Base-by-base conservation (phyloP, 495 filamentous ascomycete species). In the Massariosphaeria phaeospora region DNA sequence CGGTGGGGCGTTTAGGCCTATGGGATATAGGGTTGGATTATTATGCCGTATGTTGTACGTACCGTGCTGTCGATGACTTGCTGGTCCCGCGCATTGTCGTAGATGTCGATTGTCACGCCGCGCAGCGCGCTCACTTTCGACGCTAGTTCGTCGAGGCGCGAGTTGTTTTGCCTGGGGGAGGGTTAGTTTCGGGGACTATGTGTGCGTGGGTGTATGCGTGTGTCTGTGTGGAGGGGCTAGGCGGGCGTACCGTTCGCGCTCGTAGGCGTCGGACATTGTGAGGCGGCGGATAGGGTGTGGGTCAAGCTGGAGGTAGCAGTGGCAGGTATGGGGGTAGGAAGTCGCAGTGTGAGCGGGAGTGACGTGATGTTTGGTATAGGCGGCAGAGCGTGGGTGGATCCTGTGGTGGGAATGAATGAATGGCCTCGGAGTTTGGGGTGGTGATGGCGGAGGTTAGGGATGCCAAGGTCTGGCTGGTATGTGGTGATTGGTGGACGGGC, bases 31-130 rank as follows among this genome's bases (percentile, higher is more conserved):
- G 50, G 40, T 40, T 17, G 36, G n/a, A n/a, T n/a, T 50, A 29
- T 26, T 2, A 24, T 7, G 35, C 34, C 24, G 26, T 36, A 13
- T 24, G 44, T 4, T 35, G 24, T 24, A 24, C 20, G n/a, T 80
- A 95, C 89, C 36, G 87, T 88, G 62, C 80, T 78, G 68, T 97
- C 89, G 52, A 98, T 86, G 24, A 93, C 77, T 46, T 84, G 80
- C 65, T 96, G 91, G 63, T 85, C 80, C 33, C 88, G 79, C 33
- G 93, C 93, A 66, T 90, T 86, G 72, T 96, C 90, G 73, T 96
- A 95, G 67, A 98, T 98, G 73, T 97, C 88, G 38, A 96, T 82
- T n/a, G 93, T 98, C n/a, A 98, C 89, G 60, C 84, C 84, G 64
- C 91, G 90, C 46, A 98, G 79, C 29, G 89, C 88, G 38, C 87